Evolutionary conservation across 805 yeast genomes (phyloP).

Genomic region (Pichia deserticola): DNA sequence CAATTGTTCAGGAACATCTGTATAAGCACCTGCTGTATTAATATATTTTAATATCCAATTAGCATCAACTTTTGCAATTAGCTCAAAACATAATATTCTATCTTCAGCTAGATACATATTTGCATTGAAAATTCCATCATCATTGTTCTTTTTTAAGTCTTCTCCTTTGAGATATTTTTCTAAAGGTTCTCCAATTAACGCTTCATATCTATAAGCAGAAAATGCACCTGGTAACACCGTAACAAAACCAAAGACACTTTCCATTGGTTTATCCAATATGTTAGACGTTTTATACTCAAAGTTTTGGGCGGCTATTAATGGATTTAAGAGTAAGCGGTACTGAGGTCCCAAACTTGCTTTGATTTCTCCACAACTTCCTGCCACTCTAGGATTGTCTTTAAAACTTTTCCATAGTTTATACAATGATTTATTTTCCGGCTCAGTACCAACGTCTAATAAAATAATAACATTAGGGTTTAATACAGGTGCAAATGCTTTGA

Average conservation of each 20-base stretch:
- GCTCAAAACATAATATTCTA: constrained; percentile 88
- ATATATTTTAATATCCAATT: constrained; percentile 81
- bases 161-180: constrained; percentile 92
- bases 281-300: constrained; percentile 95
- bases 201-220: constrained; percentile 84
- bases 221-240: constrained; percentile 96
- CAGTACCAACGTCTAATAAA: constrained; percentile 90
- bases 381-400: constrained; percentile 60
- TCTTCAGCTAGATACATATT: constrained; percentile 98
- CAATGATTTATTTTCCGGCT: constrained; percentile 76
- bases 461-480: constrained; percentile 78
- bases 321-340: constrained; percentile 52
- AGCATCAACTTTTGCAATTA: constrained; percentile 73
- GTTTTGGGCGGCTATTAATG: constrained; percentile 92
- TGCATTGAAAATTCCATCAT: constrained; percentile 80
- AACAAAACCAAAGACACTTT: constrained; percentile 89
- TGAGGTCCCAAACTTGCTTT: constrained; percentile 68
- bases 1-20: constrained; percentile 88
- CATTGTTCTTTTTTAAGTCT: constrained; percentile 53
- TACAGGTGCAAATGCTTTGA: constrained; percentile 83
- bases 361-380: constrained; percentile 98
- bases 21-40: constrained; percentile 81
- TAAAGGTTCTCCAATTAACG: constrained; percentile 77
- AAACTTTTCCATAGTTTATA: constrained; percentile 89
- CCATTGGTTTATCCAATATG: constrained; percentile 92